Evolutionary conservation across 2,329 filamentous ascomycete genomes (phyloP).

Genomic region (Cercospora sesami): DNA sequence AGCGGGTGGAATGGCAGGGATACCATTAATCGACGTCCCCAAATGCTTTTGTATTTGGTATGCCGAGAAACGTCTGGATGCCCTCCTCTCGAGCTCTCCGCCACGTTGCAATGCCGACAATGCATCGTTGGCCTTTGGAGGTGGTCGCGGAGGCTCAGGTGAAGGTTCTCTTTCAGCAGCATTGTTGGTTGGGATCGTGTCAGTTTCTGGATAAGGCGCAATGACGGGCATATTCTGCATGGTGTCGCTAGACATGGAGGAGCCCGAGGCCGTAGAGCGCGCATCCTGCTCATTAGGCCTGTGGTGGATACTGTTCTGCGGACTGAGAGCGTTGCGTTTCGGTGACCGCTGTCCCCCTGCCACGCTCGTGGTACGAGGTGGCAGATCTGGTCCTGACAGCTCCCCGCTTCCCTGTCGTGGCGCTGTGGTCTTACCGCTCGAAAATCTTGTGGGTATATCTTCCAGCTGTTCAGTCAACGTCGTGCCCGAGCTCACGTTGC

Average conservation of each 20-base stretch:
- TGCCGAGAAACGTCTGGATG: constrained; percentile 88
- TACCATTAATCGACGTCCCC: constrained; percentile 74
- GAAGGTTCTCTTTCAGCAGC: constrained; percentile 40
- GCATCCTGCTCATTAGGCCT: constrained; percentile 24
- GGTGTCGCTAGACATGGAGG: constrained; percentile 69
- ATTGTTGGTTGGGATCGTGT: constrained; percentile 47
- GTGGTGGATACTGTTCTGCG: constrained; percentile 36
- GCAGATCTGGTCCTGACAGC: constrained; percentile 45
- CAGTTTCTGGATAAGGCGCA: constrained; percentile 68
- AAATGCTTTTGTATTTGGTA: constrained; percentile 97
- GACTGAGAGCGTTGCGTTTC: constrained; percentile 44
- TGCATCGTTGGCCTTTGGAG: constrained; percentile 83
- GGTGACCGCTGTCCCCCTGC: constrained; percentile 44
- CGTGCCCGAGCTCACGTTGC: constrained; percentile 47
- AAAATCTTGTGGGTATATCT: constrained; percentile 42
- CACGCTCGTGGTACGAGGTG: constrained; percentile 51
- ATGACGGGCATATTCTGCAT: constrained; percentile 76
- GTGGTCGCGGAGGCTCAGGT: constrained; percentile 63
- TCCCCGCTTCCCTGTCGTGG: constrained; percentile 47
- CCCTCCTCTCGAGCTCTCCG: constrained; percentile 86
- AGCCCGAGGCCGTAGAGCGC: constrained; percentile 54
- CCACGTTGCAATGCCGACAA: constrained; percentile 87
- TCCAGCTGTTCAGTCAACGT: constrained; percentile 50
- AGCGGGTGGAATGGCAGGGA: constrained; percentile 76
- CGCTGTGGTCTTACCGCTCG: constrained; percentile 44